These are phyloP conservation scores for Streptanthus diversifolius DNA, from an alignment of 345 rosid genomes.

Conservation along the genomic window DNA sequence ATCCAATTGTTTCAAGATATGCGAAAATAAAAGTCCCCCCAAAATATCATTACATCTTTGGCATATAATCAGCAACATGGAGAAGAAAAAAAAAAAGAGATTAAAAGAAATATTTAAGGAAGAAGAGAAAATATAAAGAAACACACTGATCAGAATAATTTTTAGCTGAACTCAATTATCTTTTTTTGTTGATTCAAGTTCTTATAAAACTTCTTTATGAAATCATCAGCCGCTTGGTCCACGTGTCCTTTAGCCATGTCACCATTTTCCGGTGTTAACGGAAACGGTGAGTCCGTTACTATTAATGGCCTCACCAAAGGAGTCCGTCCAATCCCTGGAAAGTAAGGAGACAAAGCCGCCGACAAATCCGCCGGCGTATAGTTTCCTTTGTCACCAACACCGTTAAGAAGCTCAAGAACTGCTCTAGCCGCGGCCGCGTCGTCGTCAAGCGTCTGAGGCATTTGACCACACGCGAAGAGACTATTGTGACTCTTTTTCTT, in stretches of 20 bases:
- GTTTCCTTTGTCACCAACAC: slow-evolving; percentile 27
- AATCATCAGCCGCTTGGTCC: slow-evolving; percentile 79
- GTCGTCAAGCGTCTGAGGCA: slow-evolving; percentile 57
- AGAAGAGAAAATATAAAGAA: slow-evolving; percentile 10
- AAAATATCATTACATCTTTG: slow-evolving; percentile 31
- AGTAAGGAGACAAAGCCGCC: slow-evolving; percentile 66
- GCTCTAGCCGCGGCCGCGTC: slow-evolving; percentile 48
- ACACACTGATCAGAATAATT: slow-evolving; percentile 1
- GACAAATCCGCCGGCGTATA: slow-evolving; percentile 39
- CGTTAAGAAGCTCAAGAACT: slow-evolving; percentile 59
- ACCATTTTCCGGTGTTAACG: slow-evolving; percentile 47
- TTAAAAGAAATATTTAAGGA: background rate
- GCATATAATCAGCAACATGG: background rate
- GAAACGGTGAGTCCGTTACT: slow-evolving; percentile 95
- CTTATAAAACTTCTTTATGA: slow-evolving; percentile 69
- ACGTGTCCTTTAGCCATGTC: slow-evolving; percentile 52
- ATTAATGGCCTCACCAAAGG: slow-evolving; percentile 76
- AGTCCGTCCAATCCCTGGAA: slow-evolving; percentile 81
- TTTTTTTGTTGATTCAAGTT: slow-evolving; percentile 57
- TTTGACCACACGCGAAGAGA: slow-evolving; percentile 60
- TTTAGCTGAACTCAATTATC: slow-evolving; percentile 32
- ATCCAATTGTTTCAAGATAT: slow-evolving; percentile 18
- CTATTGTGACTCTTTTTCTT: slow-evolving; percentile 37
- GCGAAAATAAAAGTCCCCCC: slow-evolving; percentile 17
- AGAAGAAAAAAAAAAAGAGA: background rate